Conservation (phyloP, 495 filamentous ascomycete genomes). For the Penicillium coffeae region DNA sequence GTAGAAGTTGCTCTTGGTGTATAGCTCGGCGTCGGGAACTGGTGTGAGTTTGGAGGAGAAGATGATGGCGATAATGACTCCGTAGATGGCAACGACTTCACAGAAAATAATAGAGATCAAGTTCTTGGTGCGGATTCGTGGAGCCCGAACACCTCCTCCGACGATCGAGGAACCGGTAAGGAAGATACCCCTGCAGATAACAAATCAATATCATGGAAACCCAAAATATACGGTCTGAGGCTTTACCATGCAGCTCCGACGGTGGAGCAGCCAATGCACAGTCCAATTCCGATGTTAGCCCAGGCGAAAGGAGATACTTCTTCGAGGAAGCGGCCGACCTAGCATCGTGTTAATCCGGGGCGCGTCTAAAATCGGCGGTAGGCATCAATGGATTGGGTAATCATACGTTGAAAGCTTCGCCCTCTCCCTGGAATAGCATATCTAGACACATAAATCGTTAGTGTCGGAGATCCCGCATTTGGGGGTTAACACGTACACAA, state of each 20-base stretch:
- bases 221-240: not conserved
- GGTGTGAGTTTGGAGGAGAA: conserved; percentile 80
- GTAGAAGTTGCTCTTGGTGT: conserved; percentile 73
- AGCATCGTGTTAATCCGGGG: conserved; percentile 1
- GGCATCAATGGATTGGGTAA: not conserved
- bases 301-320: conserved; percentile 90
- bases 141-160: conserved; percentile 92
- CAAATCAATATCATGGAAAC: conserved; percentile 22
- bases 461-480: conserved; percentile 15
- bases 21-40: conserved; percentile 48
- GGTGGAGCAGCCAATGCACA: conserved; percentile 93
- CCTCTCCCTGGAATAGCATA: conserved; percentile 95
- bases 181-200: conserved; percentile 84
- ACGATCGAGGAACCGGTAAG: conserved; percentile 98
- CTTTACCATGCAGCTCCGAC: conserved; percentile 95
- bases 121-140: conserved; percentile 97
- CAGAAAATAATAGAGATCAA: conserved; percentile 99
- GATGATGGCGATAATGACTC: conserved; percentile 98
- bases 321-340: conserved; percentile 95
- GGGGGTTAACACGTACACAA: conserved; percentile 60
- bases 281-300: conserved; percentile 84
- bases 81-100: conserved; percentile 99
- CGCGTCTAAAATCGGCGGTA: not conserved
- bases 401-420: conserved; percentile 93
- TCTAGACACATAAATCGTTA: conserved; percentile 55